Percentiles rank a stretch among this genome's conserved stretches.
Evolutionary conservation across 2,329 filamentous ascomycete genomes (phyloP).

Genomic region (Colletotrichum limetticola): DNA sequence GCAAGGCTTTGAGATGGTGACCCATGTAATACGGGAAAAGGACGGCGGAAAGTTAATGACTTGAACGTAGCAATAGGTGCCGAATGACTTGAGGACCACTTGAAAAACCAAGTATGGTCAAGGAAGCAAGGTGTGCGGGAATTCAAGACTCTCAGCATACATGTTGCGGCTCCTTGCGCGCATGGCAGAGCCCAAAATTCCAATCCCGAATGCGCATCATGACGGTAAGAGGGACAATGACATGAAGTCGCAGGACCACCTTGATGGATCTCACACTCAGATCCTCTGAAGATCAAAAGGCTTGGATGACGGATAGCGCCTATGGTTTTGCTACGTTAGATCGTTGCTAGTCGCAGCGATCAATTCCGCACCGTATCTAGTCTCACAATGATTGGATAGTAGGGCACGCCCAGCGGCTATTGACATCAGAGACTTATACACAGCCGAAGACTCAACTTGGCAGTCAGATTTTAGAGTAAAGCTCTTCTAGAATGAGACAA

Average conservation of each 20-base stretch:
- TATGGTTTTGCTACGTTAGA: not conserved
- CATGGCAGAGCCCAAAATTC: no score
- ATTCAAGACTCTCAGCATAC: no score
- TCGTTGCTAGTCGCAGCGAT: not conserved
- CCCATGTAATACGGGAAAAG: no score
- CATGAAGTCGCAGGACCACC: not conserved
- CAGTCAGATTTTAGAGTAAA: not conserved
- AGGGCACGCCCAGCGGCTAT: not conserved
- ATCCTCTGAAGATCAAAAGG: not conserved
- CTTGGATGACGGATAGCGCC: not conserved
- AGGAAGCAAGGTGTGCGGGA: fast-evolving
- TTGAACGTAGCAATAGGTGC: no score
- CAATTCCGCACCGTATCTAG: not conserved
- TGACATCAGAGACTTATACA: not conserved
- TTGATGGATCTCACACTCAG: not conserved
- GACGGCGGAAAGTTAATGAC: no score
- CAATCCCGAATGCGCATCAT: no score
- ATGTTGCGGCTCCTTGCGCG: no score
- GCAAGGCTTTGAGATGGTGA: no score
- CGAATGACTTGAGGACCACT: no score
- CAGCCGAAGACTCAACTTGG: not conserved
- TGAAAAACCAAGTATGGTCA: no score
- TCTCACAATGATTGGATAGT: not conserved
- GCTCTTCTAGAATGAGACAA: not conserved
- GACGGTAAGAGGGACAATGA: no score